Conservation (phyloP, 2,329 filamentous ascomycete genomes). For the Microcera coccophila region DNA sequence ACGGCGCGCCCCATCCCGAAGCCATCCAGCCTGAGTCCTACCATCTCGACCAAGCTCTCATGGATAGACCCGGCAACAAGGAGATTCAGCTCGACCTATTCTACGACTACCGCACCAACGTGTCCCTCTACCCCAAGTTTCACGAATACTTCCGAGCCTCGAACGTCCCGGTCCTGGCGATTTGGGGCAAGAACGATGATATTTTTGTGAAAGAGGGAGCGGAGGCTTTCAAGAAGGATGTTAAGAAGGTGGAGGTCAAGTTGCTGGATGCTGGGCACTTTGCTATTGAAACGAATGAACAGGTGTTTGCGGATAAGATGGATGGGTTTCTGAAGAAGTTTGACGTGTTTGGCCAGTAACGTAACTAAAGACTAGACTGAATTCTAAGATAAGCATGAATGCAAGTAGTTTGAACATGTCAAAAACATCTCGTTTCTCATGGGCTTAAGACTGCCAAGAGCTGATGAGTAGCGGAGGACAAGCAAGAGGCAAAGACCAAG, state of each 20-base stretch:
- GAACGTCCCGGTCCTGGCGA: constrained; percentile 50
- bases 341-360: neutral
- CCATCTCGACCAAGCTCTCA: constrained; percentile 48
- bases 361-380: neutral
- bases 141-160: constrained; percentile 51
- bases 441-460: too few species aligned
- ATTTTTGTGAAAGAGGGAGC: constrained; percentile 50
- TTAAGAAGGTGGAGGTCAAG: constrained; percentile 44
- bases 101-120: constrained; percentile 54
- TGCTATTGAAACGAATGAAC: constrained; percentile 39
- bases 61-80: constrained; percentile 46
- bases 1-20: constrained; percentile 34
- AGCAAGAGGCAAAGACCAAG: too few species aligned
- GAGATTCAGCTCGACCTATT: constrained; percentile 56
- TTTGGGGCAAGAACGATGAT: constrained; percentile 56
- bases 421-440: neutral
- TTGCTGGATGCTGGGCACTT: constrained; percentile 56
- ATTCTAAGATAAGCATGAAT: neutral
- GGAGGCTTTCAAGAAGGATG: constrained; percentile 50
- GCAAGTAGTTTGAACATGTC: neutral
- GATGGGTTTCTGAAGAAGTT: constrained; percentile 7
- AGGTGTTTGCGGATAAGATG: constrained; percentile 20
- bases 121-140: constrained; percentile 50
- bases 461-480: too few species aligned
- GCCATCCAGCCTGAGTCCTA: constrained; percentile 44